Conservation (phyloP, 139 green algal species). For the Ettlia oleoabundans region DNA sequence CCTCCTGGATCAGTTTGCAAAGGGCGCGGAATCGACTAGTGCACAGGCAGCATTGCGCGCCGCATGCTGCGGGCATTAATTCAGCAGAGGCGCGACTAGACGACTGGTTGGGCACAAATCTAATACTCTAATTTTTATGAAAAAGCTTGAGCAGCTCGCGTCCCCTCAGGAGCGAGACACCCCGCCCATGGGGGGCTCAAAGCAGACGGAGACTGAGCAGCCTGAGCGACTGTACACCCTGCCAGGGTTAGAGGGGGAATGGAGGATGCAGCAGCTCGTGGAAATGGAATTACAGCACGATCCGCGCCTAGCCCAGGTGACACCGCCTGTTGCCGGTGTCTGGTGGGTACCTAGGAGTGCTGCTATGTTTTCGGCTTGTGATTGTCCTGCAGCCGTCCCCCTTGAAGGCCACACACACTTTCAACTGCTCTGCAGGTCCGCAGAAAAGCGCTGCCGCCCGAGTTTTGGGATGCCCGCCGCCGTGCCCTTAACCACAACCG, state of each 20-base stretch:
- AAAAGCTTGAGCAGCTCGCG: neutral
- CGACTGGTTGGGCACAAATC: neutral
- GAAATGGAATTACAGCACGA: slow-evolving; percentile 23
- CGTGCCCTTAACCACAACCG: slow-evolving; percentile 14
- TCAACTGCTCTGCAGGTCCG: slow-evolving; percentile 18
- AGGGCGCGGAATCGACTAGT: too few relatives aligned
- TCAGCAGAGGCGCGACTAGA: neutral
- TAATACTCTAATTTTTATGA: neutral
- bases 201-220: neutral
- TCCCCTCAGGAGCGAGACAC: too few relatives aligned
- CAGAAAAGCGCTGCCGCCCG: slow-evolving; percentile 13
- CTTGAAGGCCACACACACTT: neutral
- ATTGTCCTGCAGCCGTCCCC: too few relatives aligned
- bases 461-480: slow-evolving; percentile 39
- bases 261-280: slow-evolving; percentile 30
- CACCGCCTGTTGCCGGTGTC: too few relatives aligned
- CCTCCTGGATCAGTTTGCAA: neutral
- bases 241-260: slow-evolving; percentile 4
- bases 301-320: neutral
- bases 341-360: neutral
- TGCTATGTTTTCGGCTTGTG: neutral
- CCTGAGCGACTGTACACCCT: neutral
- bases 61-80: too few relatives aligned
- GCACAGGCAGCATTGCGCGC: too few relatives aligned
- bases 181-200: too few relatives aligned